These are phyloP conservation scores for Elaeis guineensis DNA, from an alignment of 176 grass and related monocot species.

Conservation along the genomic window DNA sequence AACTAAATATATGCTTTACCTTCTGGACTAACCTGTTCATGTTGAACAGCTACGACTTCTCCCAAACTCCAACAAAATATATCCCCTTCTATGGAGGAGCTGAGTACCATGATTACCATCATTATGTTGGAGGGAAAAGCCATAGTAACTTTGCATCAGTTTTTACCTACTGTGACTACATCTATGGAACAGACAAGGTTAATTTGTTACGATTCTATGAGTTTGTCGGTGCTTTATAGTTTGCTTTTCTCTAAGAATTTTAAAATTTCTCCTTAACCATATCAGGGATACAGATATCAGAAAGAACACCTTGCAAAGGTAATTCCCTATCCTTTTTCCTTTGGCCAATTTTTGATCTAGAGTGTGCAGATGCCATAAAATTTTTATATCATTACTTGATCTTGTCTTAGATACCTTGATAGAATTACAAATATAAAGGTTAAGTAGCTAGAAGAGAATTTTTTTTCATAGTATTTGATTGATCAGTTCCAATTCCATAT, in stretches of 20 bases:
- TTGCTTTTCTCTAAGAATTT: background rate
- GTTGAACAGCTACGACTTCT: conserved; percentile 78
- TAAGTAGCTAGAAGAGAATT: no score
- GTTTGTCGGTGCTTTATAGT: background rate
- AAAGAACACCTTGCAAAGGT: conserved; percentile 74
- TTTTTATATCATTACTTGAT: no score
- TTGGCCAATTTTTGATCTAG: no score
- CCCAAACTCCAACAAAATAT: conserved; percentile 67
- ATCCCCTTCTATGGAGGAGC: conserved; percentile 93
- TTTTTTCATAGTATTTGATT: no score
- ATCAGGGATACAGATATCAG: conserved; percentile 89
- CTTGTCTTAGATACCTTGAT: no score
- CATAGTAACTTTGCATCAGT: conserved; percentile 92
- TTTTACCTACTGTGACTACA: conserved; percentile 90
- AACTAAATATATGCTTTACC: no score
- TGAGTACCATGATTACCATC: conserved; percentile 97
- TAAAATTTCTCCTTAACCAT: conserved; percentile 12
- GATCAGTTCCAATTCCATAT: no score
- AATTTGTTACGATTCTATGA: conserved; percentile 15
- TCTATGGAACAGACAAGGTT: conserved; percentile 89
- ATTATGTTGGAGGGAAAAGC: conserved; percentile 77
- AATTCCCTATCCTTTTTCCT: background rate
- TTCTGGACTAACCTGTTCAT: background rate
- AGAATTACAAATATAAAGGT: no score
- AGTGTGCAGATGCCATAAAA: no score